A percentile compares a stretch with the other conserved stretches of the same genome.
Conservation (phyloP, 2,329 filamentous ascomycete species). For the Fusarium albosuccineum region DNA sequence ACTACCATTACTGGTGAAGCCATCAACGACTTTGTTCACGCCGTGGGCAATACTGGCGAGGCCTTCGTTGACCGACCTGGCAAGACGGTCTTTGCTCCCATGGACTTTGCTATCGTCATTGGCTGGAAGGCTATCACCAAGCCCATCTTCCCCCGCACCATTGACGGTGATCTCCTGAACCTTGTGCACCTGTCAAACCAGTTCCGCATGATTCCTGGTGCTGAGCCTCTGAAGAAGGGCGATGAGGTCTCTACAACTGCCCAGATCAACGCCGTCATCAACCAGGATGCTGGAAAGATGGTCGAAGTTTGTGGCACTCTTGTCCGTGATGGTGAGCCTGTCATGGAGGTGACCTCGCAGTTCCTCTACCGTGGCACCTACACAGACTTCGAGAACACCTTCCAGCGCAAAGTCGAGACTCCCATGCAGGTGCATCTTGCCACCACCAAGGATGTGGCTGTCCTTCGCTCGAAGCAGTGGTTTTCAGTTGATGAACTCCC, state of each 20-base stretch:
- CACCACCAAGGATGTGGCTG: slow-evolving; percentile 90
- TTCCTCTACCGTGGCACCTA: slow-evolving; percentile 97
- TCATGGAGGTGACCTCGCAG: slow-evolving; percentile 99
- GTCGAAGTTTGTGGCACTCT: slow-evolving; percentile 99
- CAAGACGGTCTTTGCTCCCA: slow-evolving; percentile 93
- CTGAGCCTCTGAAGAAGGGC: slow-evolving; percentile 93
- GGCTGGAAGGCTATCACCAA: slow-evolving; percentile 99
- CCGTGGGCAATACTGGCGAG: slow-evolving; percentile 96
- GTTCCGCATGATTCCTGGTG: slow-evolving; percentile 98
- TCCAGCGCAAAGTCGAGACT: slow-evolving; percentile 96
- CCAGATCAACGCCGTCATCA: slow-evolving; percentile 97
- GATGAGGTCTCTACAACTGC: slow-evolving; percentile 93
- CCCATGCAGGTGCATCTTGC: slow-evolving; percentile 92
- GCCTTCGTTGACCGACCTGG: slow-evolving; percentile 96
- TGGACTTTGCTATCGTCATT: slow-evolving; percentile 99
- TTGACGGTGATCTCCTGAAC: slow-evolving; percentile 95
- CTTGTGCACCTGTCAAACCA: slow-evolving; percentile 97
- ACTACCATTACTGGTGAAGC: slow-evolving; percentile 89
- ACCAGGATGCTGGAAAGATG: slow-evolving; percentile 99
- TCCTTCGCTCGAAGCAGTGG: slow-evolving; percentile 97
- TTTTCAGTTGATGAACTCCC: slow-evolving; percentile 81
- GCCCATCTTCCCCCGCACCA: slow-evolving; percentile 96
- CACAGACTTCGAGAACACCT: slow-evolving; percentile 96
- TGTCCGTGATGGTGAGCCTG: slow-evolving; percentile 81
- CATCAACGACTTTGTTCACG: slow-evolving; percentile 99